phyloP scores from a whole-genome alignment of 2,329 filamentous ascomycete species.

The Cladosporium halotolerans region DNA sequence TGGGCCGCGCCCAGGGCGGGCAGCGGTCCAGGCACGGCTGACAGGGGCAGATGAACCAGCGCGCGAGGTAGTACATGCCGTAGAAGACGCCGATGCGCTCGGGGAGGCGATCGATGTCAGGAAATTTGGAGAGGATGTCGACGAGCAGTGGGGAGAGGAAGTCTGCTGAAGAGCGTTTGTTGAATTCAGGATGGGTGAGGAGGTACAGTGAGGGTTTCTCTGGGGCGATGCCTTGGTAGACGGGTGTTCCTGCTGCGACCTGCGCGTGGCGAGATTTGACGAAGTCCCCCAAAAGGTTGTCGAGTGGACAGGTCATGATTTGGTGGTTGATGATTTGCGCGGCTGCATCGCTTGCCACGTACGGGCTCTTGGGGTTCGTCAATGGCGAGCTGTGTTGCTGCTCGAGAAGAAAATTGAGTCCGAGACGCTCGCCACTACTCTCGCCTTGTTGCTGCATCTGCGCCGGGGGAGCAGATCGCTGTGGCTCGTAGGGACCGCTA shows the following conservation, averaged over 20 bases:
- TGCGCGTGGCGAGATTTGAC: conserved; percentile 62
- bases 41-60: conserved; percentile 75
- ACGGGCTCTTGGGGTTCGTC: not conserved
- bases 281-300: conserved; percentile 74
- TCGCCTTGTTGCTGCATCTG: conserved; percentile 11
- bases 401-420: conserved; percentile 67
- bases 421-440: conserved; percentile 54
- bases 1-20: conserved; percentile 65
- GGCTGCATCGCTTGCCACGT: not conserved
- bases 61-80: conserved; percentile 78
- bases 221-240: conserved; percentile 64
- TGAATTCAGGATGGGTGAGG: conserved; percentile 60
- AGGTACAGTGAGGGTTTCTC: conserved; percentile 74
- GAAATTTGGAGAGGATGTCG: conserved; percentile 78
- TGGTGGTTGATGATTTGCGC: not conserved
- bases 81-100: conserved; percentile 79
- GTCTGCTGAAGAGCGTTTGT: conserved; percentile 21
- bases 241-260: conserved; percentile 57
- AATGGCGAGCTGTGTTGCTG: conserved; percentile 29
- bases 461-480: conserved; percentile 9
- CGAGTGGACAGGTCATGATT: conserved; percentile 61
- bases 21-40: conserved; percentile 72
- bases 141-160: conserved; percentile 79
- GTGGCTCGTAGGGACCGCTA: conserved; percentile 14
- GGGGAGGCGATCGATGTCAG: conserved; percentile 68